Evolutionary conservation across 148 eudicot genomes (phyloP).

Genomic region (Linanthus parryae): DNA sequence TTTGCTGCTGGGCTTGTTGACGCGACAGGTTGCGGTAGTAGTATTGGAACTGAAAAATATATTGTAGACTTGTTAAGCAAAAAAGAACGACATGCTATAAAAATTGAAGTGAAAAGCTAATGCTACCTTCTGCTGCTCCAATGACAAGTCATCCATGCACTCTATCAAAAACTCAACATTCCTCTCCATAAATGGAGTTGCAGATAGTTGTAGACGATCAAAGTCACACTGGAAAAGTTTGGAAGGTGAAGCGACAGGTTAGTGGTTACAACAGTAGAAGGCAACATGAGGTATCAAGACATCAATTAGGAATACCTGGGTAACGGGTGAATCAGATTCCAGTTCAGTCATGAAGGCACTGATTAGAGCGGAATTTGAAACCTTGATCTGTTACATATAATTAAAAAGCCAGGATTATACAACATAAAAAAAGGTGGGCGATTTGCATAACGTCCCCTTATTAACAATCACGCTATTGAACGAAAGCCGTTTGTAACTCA

Average conservation of each 20-base stretch:
- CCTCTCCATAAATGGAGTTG: constrained; percentile 77
- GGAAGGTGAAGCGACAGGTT: constrained; percentile 5
- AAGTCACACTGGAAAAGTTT: constrained; percentile 54
- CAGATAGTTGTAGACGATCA: constrained; percentile 71
- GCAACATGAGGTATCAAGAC: background rate
- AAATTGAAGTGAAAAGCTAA: constrained; percentile 4
- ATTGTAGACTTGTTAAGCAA: constrained; percentile 6
- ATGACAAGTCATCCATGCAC: constrained; percentile 87
- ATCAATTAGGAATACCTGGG: constrained; percentile 45
- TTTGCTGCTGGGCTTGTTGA: constrained; percentile 88
- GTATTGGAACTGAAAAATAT: constrained; percentile 58
- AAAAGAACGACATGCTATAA: background rate
- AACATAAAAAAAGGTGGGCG: background rate
- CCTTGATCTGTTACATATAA: constrained; percentile 78
- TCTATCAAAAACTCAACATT: constrained; percentile 81
- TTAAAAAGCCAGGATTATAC: background rate
- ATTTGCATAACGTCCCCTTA: too few species aligned
- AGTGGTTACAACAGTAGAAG: background rate
- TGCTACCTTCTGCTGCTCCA: constrained; percentile 94
- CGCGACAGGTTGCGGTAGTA: constrained; percentile 73
- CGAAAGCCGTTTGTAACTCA: too few species aligned
- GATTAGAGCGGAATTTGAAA: constrained; percentile 90
- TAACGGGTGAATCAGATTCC: constrained; percentile 86
- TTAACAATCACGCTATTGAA: too few species aligned
- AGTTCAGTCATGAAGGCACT: constrained; percentile 95